Evolutionary conservation across 768 basidiomycete genomes (phyloP).

Genomic region (Russula compacta): DNA sequence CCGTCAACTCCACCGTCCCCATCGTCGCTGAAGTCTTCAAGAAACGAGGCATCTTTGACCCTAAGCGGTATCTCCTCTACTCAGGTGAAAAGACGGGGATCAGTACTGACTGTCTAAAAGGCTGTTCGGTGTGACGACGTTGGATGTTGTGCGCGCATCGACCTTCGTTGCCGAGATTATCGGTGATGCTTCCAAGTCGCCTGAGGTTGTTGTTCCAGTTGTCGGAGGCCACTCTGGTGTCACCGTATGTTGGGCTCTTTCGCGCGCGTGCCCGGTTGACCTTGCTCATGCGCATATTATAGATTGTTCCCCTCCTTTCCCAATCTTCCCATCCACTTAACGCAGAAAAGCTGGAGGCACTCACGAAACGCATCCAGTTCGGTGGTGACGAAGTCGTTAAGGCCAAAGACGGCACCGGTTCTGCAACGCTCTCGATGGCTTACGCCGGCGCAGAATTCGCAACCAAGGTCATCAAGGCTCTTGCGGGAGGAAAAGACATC

Average conservation of each 20-base stretch:
- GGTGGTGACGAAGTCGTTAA: constrained; percentile 98
- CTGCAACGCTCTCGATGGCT: constrained; percentile 96
- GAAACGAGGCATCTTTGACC: constrained; percentile 83
- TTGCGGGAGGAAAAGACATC: constrained; percentile 84
- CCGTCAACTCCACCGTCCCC: constrained; percentile 98
- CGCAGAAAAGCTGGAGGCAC: constrained; percentile 41
- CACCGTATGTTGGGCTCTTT: constrained; percentile 43
- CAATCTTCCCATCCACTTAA: constrained; percentile 67
- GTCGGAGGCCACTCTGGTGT: constrained; percentile 93
- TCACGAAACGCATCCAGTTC: constrained; percentile 85
- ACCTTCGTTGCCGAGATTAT: constrained; percentile 84
- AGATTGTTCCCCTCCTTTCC: constrained; percentile 92
- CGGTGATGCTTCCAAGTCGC: constrained; percentile 51
- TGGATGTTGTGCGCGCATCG: constrained; percentile 97
- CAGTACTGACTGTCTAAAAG: constrained; percentile 33
- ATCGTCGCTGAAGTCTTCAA: constrained; percentile 95
- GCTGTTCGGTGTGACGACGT: constrained; percentile 94
- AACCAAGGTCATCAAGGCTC: constrained; percentile 67
- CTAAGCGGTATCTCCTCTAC: constrained; percentile 57
- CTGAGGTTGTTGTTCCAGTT: constrained; percentile 72
- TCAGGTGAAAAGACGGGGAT: background rate
- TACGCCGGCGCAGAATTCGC: constrained; percentile 91
- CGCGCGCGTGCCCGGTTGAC: background rate
- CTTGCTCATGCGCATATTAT: background rate
- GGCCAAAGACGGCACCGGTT: constrained; percentile 90